Percentiles rank a stretch among this genome's conserved stretches.
Evolutionary conservation across 1,284 basidiomycete species (phyloP).

Genomic region (Ganoderma multipileum): DNA sequence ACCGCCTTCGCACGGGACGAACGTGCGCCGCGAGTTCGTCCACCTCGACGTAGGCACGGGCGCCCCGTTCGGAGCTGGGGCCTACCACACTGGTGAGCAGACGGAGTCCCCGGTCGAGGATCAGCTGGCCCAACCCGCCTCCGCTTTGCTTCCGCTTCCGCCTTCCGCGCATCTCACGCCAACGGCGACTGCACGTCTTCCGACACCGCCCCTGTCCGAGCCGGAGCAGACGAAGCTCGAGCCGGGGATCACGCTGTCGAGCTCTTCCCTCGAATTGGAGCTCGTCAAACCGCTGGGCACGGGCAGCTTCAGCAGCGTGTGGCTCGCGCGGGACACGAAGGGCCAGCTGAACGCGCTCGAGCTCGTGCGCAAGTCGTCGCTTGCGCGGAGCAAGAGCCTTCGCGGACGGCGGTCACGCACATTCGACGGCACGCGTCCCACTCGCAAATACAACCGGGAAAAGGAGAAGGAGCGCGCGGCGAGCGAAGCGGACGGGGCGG

Average conservation of each 20-base stretch:
- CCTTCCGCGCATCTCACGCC: conserved; percentile 19
- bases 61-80: conserved; percentile 4
- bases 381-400: conserved; percentile 36
- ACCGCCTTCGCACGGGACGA: conserved; percentile 26
- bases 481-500: conserved; percentile 17
- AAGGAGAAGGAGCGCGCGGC: conserved; percentile 31
- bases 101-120: conserved; percentile 24
- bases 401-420: conserved; percentile 37
- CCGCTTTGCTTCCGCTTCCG: conserved; percentile 11
- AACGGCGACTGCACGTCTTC: conserved; percentile 14
- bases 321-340: conserved; percentile 68
- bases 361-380: conserved; percentile 47
- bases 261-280: conserved; percentile 42
- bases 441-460: conserved; percentile 22
- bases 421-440: conserved; percentile 35
- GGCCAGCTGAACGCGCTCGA: conserved; percentile 43
- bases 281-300: conserved; percentile 69
- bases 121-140: neutral
- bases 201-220: conserved; percentile 25
- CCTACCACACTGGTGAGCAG: conserved; percentile 19
- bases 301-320: conserved; percentile 81
- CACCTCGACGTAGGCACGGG: conserved; percentile 27
- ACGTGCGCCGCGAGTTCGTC: conserved; percentile 33
- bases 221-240: conserved; percentile 24
- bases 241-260: conserved; percentile 34